phyloP scores from a whole-genome alignment of 208 protist genomes.

The Vickermania ingenoplastis region DNA sequence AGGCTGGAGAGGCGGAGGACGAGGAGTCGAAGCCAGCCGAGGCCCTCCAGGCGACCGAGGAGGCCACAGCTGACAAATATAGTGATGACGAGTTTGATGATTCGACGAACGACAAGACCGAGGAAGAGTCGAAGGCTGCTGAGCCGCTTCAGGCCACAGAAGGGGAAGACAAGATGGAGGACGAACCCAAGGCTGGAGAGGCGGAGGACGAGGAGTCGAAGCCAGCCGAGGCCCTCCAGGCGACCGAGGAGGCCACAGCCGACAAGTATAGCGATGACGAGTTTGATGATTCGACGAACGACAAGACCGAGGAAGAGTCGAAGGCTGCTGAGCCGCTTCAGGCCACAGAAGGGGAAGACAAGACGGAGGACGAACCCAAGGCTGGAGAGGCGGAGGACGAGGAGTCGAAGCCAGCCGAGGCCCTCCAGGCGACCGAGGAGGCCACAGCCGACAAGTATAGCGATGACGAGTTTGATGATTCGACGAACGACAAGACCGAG shows the following conservation, averaged over 20 bases:
- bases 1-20: constrained; percentile 3
- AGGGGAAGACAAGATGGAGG: neutral
- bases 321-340: neutral
- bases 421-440: too few relatives aligned
- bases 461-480: neutral
- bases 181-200: neutral
- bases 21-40: neutral
- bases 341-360: neutral
- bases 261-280: constrained; percentile 7
- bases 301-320: neutral
- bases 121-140: neutral
- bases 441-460: neutral
- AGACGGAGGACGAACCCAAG: constrained; percentile 5
- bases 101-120: neutral
- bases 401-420: too few relatives aligned
- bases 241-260: neutral
- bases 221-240: too few relatives aligned
- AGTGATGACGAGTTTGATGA: neutral
- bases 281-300: neutral
- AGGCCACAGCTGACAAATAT: neutral
- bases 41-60: neutral
- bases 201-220: neutral
- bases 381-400: too few relatives aligned
- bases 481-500: neutral
- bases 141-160: neutral